Conservation (phyloP, 768 basidiomycete species). For the Cubamyces lactineus region DNA sequence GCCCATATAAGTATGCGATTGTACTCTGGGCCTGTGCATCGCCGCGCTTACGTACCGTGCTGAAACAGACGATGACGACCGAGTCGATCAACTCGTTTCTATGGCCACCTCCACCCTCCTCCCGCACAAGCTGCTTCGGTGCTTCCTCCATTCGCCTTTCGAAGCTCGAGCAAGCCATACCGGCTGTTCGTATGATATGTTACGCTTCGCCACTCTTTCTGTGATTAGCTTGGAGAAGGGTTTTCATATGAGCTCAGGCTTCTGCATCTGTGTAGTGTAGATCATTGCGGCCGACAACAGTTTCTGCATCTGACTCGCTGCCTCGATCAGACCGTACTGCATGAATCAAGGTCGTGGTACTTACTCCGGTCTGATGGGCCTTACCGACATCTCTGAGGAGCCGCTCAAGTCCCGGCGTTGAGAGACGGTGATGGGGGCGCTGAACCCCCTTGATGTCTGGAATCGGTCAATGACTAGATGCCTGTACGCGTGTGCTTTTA, state of each 20-base stretch:
- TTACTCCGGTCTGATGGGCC: slow-evolving; percentile 4
- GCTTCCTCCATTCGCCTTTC: neutral
- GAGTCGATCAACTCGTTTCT: slow-evolving; percentile 19
- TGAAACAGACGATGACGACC: slow-evolving; percentile 16
- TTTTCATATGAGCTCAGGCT: too few species aligned
- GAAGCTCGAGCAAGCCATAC: neutral
- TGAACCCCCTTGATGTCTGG: neutral
- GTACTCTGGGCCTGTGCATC: slow-evolving; percentile 9
- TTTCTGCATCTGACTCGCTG: neutral
- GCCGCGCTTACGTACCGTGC: slow-evolving; percentile 22
- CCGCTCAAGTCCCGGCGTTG: neutral
- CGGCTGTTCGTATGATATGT: neutral
- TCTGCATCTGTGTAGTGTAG: neutral
- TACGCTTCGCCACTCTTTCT: too few species aligned
- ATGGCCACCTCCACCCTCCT: slow-evolving; percentile 1
- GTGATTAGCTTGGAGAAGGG: too few species aligned
- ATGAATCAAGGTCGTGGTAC: slow-evolving; percentile 3
- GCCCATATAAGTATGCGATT: neutral
- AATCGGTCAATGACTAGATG: neutral
- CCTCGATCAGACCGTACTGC: slow-evolving; percentile 14
- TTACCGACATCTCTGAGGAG: slow-evolving; percentile 1
- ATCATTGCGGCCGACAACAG: neutral
- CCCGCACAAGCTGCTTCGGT: neutral
- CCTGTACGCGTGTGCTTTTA: too few species aligned
- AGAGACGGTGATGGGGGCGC: slow-evolving; percentile 5